Evolutionary conservation across 192 early-diverging fungal genomes (phyloP).

Genomic region (Anaeromyces robustus): DNA sequence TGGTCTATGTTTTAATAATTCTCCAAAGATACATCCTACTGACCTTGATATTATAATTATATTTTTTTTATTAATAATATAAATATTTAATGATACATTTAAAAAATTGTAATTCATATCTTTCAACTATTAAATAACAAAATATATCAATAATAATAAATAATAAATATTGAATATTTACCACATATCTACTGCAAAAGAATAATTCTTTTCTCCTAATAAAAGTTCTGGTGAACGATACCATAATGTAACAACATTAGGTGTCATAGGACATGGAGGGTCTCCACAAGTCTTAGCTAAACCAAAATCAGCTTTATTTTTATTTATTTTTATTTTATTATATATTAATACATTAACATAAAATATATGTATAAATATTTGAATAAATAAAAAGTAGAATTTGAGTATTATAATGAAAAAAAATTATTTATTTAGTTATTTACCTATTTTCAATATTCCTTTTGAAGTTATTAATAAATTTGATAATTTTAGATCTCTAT

Average conservation of each 20-base stretch:
- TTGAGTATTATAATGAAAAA: too few relatives aligned
- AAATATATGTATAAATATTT: too few relatives aligned
- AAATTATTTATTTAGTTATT: background rate
- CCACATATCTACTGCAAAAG: slow-evolving; percentile 76
- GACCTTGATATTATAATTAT: slow-evolving; percentile 47
- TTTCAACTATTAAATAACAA: too few relatives aligned
- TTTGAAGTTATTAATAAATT: slow-evolving; percentile 79
- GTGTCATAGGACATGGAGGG: slow-evolving; percentile 63
- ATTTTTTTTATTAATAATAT: too few relatives aligned
- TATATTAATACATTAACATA: too few relatives aligned
- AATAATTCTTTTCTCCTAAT: slow-evolving; percentile 75
- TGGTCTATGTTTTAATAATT: slow-evolving; percentile 58
- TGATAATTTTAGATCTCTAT: slow-evolving; percentile 83
- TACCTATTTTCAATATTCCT: slow-evolving; percentile 79
- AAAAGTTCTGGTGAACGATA: slow-evolving; percentile 88
- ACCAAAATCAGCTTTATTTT: slow-evolving; percentile 65
- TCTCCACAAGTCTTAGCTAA: slow-evolving; percentile 64
- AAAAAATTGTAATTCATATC: too few relatives aligned
- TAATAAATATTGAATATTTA: slow-evolving; percentile 6
- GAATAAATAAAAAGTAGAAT: slow-evolving; percentile 7
- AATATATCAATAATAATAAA: too few relatives aligned
- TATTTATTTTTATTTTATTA: too few relatives aligned
- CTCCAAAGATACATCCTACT: slow-evolving; percentile 88
- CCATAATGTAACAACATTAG: slow-evolving; percentile 90
- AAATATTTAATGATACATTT: too few relatives aligned